These are phyloP conservation scores for Mycena pura DNA, from an alignment of 768 basidiomycete genomes.

Conservation along the genomic window DNA sequence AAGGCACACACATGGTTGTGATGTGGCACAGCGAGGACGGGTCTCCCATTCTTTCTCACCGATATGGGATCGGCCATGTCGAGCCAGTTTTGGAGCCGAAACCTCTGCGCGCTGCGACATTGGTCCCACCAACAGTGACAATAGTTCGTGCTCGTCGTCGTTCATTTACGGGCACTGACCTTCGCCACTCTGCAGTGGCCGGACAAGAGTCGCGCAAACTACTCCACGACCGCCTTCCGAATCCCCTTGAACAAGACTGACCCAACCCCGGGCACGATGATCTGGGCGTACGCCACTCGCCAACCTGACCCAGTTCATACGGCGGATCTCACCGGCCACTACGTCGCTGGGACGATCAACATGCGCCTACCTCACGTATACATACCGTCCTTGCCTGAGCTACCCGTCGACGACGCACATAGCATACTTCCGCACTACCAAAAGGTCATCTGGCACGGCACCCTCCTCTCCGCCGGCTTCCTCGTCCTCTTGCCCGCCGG, in stretches of 20 bases:
- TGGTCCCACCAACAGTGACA: constrained; percentile 44
- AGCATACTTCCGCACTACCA: constrained; percentile 39
- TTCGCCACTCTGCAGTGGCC: constrained; percentile 30
- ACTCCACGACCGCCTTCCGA: constrained; percentile 49
- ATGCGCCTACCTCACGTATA: constrained; percentile 44
- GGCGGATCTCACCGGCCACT: constrained; percentile 38
- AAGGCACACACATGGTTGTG: constrained; percentile 63
- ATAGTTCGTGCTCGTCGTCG: constrained; percentile 12
- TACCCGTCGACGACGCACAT: constrained; percentile 14
- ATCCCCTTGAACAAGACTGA: constrained; percentile 47
- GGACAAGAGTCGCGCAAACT: constrained; percentile 35
- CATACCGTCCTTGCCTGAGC: constrained; percentile 32
- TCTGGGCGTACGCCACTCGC: constrained; percentile 48
- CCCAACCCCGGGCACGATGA: constrained; percentile 30
- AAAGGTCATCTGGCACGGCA: constrained; percentile 59
- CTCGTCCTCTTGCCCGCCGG: constrained; percentile 62
- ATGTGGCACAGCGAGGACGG: constrained; percentile 58
- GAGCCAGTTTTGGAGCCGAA: constrained; percentile 52
- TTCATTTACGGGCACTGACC: background rate
- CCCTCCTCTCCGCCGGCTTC: constrained; percentile 60
- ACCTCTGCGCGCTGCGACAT: constrained; percentile 54
- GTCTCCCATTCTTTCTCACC: constrained; percentile 63
- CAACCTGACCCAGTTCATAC: constrained; percentile 32
- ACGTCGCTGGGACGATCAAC: constrained; percentile 41
- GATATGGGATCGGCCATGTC: constrained; percentile 52